Evolutionary conservation across 805 yeast genomes (phyloP).

Genomic region (Kockiozyma suomiensis): DNA sequence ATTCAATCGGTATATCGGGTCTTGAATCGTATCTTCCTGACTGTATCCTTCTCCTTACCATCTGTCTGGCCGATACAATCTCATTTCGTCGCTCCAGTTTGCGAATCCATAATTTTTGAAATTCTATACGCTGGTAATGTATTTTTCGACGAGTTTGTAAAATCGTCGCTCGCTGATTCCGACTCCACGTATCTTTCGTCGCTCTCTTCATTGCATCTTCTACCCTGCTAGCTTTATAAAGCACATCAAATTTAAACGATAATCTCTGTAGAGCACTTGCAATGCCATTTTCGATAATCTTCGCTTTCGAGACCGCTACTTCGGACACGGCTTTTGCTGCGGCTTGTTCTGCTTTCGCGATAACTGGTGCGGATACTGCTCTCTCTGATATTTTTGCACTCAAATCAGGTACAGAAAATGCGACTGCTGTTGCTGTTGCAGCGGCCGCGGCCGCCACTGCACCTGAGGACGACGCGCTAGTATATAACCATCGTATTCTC

Average conservation of each 20-base stretch:
- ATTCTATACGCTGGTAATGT: not conserved
- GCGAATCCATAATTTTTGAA: not conserved
- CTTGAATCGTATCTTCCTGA: not conserved
- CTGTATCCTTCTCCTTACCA: not conserved
- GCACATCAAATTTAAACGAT: not conserved
- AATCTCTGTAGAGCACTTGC: conserved; percentile 2
- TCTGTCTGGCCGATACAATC: not conserved
- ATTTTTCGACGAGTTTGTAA: not conserved
- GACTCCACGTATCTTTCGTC: not conserved
- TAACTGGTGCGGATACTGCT: not conserved
- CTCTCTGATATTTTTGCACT: conserved; percentile 4
- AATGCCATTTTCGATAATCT: not conserved
- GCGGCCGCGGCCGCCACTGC: conserved; percentile 4
- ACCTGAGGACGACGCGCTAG: not conserved
- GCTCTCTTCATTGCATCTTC: conserved; percentile 1
- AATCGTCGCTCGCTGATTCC: not conserved
- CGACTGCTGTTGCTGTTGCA: conserved; percentile 1
- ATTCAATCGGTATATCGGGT: not conserved
- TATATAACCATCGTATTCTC: not conserved
- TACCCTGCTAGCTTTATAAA: not conserved
- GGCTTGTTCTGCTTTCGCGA: not conserved
- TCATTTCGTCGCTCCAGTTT: not conserved
- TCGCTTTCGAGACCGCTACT: not conserved
- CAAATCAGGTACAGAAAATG: conserved; percentile 5
- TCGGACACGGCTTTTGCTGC: not conserved